Conservation (phyloP, 1,284 basidiomycete genomes). For the Heterobasidion parviporum region DNA sequence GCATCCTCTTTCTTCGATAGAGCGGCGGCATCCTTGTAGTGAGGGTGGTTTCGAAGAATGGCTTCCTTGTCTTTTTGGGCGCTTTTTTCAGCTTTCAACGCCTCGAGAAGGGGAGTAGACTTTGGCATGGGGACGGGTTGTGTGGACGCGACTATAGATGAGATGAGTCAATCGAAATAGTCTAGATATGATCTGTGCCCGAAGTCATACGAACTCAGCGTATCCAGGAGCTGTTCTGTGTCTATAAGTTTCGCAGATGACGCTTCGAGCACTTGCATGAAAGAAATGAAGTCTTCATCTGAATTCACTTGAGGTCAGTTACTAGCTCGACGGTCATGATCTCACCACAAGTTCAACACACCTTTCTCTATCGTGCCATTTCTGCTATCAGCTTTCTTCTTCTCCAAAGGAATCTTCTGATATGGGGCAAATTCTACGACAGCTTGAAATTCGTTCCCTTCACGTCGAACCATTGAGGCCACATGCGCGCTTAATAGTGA, state of each 20-base stretch:
- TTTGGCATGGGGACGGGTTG: constrained; percentile 56
- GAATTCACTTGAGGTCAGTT: neutral
- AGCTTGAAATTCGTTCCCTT: constrained; percentile 82
- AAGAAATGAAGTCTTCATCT: constrained; percentile 55
- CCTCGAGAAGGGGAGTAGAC: constrained; percentile 83
- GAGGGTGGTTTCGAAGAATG: constrained; percentile 59
- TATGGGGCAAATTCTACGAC: constrained; percentile 93
- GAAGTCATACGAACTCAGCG: constrained; percentile 41
- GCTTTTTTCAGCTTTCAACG: constrained; percentile 74
- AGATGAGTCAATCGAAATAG: neutral
- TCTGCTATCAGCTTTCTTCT: constrained; percentile 63
- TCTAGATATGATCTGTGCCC: constrained; percentile 4
- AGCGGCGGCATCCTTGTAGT: constrained; percentile 44
- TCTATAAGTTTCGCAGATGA: constrained; percentile 39
- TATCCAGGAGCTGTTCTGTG: constrained; percentile 45
- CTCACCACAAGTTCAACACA: constrained; percentile 15
- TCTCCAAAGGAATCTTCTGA: constrained; percentile 75
- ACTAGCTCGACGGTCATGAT: neutral
- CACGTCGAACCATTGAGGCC: neutral
- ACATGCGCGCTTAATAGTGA: neutral
- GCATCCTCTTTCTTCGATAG: constrained; percentile 39
- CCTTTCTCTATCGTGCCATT: constrained; percentile 76
- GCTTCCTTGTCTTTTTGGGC: constrained; percentile 66
- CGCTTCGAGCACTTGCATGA: constrained; percentile 58
- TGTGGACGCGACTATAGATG: constrained; percentile 45